Evolutionary conservation across 495 filamentous ascomycete species (phyloP).

Genomic region (Cenococcum geophilum): DNA sequence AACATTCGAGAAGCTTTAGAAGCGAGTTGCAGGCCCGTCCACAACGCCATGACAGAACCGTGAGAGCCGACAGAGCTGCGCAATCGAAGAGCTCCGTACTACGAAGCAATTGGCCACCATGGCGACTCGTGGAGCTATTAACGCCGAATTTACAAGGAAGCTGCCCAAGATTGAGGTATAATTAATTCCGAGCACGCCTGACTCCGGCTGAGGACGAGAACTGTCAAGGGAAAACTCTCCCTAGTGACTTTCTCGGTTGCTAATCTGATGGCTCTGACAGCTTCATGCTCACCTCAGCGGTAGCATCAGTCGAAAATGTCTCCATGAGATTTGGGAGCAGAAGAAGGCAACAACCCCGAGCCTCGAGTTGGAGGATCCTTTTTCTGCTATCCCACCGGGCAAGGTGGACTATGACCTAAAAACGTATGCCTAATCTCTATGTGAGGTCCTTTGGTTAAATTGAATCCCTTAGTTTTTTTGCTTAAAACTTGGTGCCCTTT

Average conservation of each 20-base stretch:
- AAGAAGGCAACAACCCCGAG: constrained; percentile 49
- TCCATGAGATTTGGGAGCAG: constrained; percentile 67
- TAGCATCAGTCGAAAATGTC: constrained; percentile 66
- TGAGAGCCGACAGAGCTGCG: too few relatives aligned
- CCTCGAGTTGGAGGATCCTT: constrained; percentile 57
- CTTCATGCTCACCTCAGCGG: constrained; percentile 81
- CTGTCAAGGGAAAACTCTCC: not conserved
- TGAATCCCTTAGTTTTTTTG: not conserved
- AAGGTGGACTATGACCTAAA: constrained; percentile 66
- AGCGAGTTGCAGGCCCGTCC: too few relatives aligned
- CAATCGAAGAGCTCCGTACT: too few relatives aligned
- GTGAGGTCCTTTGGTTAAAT: not conserved
- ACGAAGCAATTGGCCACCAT: not conserved
- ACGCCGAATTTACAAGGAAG: constrained; percentile 21
- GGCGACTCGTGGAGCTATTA: constrained; percentile 1
- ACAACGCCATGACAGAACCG: too few relatives aligned
- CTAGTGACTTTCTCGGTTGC: constrained; percentile 4
- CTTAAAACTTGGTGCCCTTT: not conserved
- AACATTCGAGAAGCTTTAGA: too few relatives aligned
- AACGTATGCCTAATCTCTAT: constrained; percentile 46
- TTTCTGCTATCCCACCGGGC: constrained; percentile 58
- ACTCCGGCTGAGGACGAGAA: not conserved
- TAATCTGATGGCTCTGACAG: constrained; percentile 39
- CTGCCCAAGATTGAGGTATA: constrained; percentile 39
- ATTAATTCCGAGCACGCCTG: not conserved